Conservation (phyloP, 805 yeast species). For the Lipomyces oligophaga region DNA sequence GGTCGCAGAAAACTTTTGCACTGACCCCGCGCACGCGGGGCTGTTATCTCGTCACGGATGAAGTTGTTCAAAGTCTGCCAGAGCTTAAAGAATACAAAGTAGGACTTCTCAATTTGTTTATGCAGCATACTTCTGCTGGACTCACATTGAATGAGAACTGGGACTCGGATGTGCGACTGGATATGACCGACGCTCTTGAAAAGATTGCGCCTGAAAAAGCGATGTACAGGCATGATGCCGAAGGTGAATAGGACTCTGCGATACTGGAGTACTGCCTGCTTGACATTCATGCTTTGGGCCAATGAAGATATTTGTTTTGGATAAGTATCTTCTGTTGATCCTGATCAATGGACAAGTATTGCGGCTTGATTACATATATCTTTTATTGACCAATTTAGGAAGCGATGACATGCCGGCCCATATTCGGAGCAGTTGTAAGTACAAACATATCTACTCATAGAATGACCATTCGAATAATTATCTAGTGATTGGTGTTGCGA, state of each 20-base stretch:
- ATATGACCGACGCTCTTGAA: constrained; percentile 61
- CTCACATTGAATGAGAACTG: constrained; percentile 73
- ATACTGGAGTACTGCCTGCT: too few relatives aligned
- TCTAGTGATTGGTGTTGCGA: constrained; percentile 54
- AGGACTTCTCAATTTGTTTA: constrained; percentile 62
- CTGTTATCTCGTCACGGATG: constrained; percentile 67
- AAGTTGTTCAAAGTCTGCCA: constrained; percentile 53
- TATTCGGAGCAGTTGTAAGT: constrained; percentile 51
- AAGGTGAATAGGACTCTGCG: too few relatives aligned
- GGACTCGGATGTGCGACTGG: constrained; percentile 72
- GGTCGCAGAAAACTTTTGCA: constrained; percentile 25
- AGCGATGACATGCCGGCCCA: constrained; percentile 85
- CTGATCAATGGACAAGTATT: too few relatives aligned
- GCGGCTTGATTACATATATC: too few relatives aligned
- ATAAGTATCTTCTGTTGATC: neutral
- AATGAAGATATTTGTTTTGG: too few relatives aligned
- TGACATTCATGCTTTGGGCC: too few relatives aligned
- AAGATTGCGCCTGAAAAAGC: constrained; percentile 64
- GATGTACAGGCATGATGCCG: constrained; percentile 60
- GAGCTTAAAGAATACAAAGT: constrained; percentile 56
- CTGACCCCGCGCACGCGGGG: constrained; percentile 55
- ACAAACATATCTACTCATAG: neutral
- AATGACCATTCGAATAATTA: constrained; percentile 2
- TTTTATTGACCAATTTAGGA: constrained; percentile 27
- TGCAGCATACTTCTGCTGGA: constrained; percentile 79